A percentile compares a stretch with the other conserved stretches of the same genome.
Conservation (phyloP, 2,329 filamentous ascomycete genomes). For the Hypocrella siamensis region DNA sequence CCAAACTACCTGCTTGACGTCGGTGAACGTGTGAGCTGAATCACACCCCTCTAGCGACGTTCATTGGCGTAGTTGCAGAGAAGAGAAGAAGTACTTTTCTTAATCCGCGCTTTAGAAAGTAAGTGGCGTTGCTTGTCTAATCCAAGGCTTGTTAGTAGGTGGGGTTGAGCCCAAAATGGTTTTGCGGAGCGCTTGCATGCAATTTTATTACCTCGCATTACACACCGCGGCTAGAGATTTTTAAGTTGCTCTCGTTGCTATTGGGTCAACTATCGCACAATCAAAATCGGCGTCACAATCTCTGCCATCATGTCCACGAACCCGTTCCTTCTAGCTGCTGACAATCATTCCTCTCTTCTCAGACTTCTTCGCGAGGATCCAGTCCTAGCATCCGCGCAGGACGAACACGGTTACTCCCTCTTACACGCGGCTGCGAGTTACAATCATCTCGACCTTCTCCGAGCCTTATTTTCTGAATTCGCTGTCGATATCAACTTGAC, state of each 20-base stretch:
- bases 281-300: background rate
- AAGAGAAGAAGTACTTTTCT: too few species aligned
- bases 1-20: too few species aligned
- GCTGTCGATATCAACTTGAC: constrained; percentile 63
- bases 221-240: too few species aligned
- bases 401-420: constrained; percentile 86
- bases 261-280: background rate
- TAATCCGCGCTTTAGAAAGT: too few species aligned
- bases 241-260: background rate
- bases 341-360: constrained; percentile 60
- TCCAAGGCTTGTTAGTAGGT: too few species aligned
- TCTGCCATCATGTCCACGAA: constrained; percentile 27
- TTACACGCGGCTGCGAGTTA: constrained; percentile 90
- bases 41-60: too few species aligned
- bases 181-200: too few species aligned
- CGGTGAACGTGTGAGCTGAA: too few species aligned
- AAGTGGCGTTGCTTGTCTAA: too few species aligned
- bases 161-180: too few species aligned
- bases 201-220: too few species aligned
- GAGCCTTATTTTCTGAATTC: constrained; percentile 59
- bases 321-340: constrained; percentile 63
- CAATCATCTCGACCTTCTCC: constrained; percentile 68
- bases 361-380: constrained; percentile 60
- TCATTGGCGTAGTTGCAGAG: too few species aligned
- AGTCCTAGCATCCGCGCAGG: constrained; percentile 62